phyloP scores from a whole-genome alignment of 2,329 filamentous ascomycete species.

The Mycosphaerella sp. region DNA sequence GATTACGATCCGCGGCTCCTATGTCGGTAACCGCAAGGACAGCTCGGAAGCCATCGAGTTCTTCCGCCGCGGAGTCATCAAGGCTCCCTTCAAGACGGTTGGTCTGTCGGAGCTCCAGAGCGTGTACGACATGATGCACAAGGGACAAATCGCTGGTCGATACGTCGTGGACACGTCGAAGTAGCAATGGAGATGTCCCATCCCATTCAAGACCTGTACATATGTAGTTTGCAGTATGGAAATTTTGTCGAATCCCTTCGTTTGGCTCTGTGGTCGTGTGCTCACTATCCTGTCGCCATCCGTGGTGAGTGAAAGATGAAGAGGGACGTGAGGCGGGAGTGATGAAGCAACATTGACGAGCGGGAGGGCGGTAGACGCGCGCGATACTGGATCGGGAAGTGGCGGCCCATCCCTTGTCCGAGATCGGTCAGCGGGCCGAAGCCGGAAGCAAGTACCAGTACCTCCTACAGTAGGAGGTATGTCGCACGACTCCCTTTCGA shows the following conservation, averaged over 20 bases:
- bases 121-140: slow-evolving; percentile 66
- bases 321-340: too few relatives aligned
- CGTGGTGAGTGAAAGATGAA: too few relatives aligned
- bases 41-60: slow-evolving; percentile 86
- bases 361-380: too few relatives aligned
- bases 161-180: slow-evolving; percentile 71
- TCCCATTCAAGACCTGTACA: slow-evolving; percentile 6
- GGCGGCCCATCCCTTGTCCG: too few relatives aligned
- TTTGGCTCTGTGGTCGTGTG: slow-evolving; percentile 1
- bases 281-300: too few relatives aligned
- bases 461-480: background rate
- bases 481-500: background rate
- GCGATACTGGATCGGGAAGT: too few relatives aligned
- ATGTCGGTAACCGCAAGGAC: slow-evolving; percentile 89
- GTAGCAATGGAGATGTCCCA: slow-evolving; percentile 34
- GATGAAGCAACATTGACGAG: too few relatives aligned
- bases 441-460: background rate
- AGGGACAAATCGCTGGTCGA: slow-evolving; percentile 66
- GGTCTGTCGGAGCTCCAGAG: slow-evolving; percentile 71
- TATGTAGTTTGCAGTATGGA: background rate
- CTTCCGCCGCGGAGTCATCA: slow-evolving; percentile 75
- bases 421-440: too few relatives aligned
- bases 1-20: slow-evolving; percentile 80
- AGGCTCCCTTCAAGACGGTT: slow-evolving; percentile 77
- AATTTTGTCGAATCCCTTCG: background rate